phyloP scores from a whole-genome alignment of 164 flowering plant species.

The Vitis amurensis region DNA sequence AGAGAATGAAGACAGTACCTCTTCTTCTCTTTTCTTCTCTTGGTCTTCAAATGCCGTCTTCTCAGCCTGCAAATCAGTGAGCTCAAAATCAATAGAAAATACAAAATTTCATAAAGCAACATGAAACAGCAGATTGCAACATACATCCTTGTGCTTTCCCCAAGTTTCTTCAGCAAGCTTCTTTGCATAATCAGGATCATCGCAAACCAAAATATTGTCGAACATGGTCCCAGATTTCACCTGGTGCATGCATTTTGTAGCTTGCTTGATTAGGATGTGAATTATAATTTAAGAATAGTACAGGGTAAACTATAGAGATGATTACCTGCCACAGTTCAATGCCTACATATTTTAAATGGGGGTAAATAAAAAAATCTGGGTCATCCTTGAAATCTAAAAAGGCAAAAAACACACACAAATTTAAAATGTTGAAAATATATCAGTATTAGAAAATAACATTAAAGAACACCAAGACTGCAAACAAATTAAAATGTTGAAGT shows the following conservation, averaged over 20 bases:
- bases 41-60: too few species aligned
- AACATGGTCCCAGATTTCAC: constrained; percentile 93
- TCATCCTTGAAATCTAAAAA: constrained; percentile 83
- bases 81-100: too few species aligned
- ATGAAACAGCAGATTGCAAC: too few species aligned
- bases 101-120: too few species aligned
- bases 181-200: constrained; percentile 88
- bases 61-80: too few species aligned
- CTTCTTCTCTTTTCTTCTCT: too few species aligned
- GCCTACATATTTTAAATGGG: constrained; percentile 71
- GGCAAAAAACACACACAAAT: too few species aligned
- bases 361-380: constrained; percentile 66
- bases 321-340: constrained; percentile 89
- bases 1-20: too few species aligned
- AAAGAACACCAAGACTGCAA: too few species aligned
- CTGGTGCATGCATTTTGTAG: constrained; percentile 32
- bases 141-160: constrained; percentile 78
- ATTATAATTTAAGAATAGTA: not conserved
- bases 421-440: not conserved
- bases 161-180: constrained; percentile 88
- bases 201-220: constrained; percentile 77
- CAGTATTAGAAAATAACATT: not conserved
- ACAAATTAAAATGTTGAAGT: not conserved
- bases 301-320: not conserved
- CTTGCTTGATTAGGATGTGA: not conserved